Base-by-base conservation (phyloP, 768 basidiomycete species). In the Phlegmacium glaucopus region DNA sequence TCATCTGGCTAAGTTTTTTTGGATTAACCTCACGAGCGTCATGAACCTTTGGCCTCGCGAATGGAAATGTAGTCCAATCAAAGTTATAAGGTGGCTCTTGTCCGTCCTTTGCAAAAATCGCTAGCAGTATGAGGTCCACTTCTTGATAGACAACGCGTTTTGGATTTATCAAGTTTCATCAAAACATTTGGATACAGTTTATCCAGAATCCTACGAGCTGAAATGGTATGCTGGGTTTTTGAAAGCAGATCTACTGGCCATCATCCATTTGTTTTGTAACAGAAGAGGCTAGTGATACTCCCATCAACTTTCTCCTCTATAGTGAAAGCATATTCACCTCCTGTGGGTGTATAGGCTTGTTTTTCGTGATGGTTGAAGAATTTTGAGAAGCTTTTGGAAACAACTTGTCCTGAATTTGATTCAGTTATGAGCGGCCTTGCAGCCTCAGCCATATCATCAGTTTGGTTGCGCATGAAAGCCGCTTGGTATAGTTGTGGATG, bases 321-420 rank as follows among this genome's bases (percentile, higher is more conserved):
- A 10, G 44, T 30, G 42, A 54, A 62, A 8, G 55, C 39, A n/a
- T 52, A 42, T 39, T 62, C 61, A 4, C 15, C 1, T 2, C 61
- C 61, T 1, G 55, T 58, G 4, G 61, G 61, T 27, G 50, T 50
- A 42, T 62, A 62, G 3, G 54, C 58, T 25, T 54, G 34, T 34
- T 51, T 55, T 39, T 62, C 61, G 38, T 60, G 44, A 26, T 47
- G 51, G 36, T 62, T 62, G 48, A 62, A 59, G 54, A 62, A 62
- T 30, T 62, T 62, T 7, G 50, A 48, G 17, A 62, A 53, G 34
- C 56, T 58, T 10, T 58, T 45, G 5, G 61, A 59, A 34, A 62
- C 42, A 18, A 62, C 56, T 13, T 44, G 54, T 4, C 61, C 61
- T 11, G 55, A 55, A 5, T 15, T 22, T 1, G 8, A 49, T 15